Evolutionary conservation across 805 yeast genomes (phyloP), one percentile per base, ranked within the genome.

Genomic region (Kluyveromyces dobzhanskii): DNA sequence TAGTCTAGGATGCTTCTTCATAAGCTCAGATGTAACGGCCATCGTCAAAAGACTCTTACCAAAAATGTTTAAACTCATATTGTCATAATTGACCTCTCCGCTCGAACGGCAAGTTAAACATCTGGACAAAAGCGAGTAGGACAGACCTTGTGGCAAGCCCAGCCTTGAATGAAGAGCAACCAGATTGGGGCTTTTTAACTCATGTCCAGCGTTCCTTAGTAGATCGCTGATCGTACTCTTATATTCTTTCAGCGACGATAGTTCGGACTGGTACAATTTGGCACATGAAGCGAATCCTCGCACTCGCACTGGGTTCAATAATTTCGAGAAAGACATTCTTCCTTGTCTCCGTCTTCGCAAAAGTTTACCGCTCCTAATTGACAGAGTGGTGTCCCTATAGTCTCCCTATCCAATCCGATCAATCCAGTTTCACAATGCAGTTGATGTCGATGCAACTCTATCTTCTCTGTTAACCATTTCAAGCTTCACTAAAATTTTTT

Each of bases 1-100:
- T 37, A 92, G 70, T 57, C 99, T 76, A 39, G 99, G 99, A 59
- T 87, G 87, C 47, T 73, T 76, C 37, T 78, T 62, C 50, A 86
- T 65, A 43, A 90, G 66, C 49, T 82, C 66, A 59, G 86, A 94
- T 16, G 83, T 71, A 3, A 78, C 81, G 53, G 85, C 81, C 59
- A 78, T 85, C 10, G 80, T 75, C 44, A 92, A 65, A 35, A 92
- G 64, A 43, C 79, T 77, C 52, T 79, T 76, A 37, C 98, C 98
- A 54, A 90, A 78, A n/a, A 76, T 73, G 42, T 82, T 74, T 54
- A 90, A 70, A 4, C 94, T 92, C 41, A 70, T 70, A 59, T 92
- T 90, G 61, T 84, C 82, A 11, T 73, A 73, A 40, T 61, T 59
- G 25, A 64, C 54, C n/a, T 54, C 37, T 26, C 60, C 50, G 3